A percentile compares a stretch with the other conserved stretches of the same genome.
These are phyloP conservation scores for Gossypium turneri DNA, from an alignment of 345 rosid genomes.

Conservation along the genomic window DNA sequence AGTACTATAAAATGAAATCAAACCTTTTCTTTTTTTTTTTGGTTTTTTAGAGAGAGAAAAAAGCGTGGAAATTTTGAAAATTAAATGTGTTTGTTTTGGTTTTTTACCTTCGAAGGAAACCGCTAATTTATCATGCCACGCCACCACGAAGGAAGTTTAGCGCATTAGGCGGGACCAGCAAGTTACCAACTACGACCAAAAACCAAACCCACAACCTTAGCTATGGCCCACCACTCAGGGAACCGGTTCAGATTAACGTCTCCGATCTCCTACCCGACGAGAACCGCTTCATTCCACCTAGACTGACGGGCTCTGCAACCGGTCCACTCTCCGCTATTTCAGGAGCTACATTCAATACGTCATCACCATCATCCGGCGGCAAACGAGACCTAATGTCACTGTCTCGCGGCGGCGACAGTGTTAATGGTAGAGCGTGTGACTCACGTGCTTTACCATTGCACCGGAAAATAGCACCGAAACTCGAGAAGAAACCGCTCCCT, in stretches of 20 bases:
- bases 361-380: slow-evolving; percentile 31
- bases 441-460: slow-evolving; percentile 20
- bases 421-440: slow-evolving; percentile 13
- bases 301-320: slow-evolving; percentile 33
- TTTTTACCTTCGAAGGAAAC: slow-evolving; percentile 2
- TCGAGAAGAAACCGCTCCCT: slow-evolving; percentile 41
- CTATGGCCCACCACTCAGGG: slow-evolving; percentile 16
- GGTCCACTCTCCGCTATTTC: slow-evolving; percentile 31
- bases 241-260: slow-evolving; percentile 26
- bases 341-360: slow-evolving; percentile 12
- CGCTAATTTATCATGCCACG: not conserved
- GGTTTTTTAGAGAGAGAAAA: not conserved
- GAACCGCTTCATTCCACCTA: slow-evolving; percentile 57
- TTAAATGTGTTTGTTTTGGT: not conserved
- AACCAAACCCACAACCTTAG: not conserved
- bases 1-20: too few species aligned
- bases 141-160: not conserved
- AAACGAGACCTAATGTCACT: slow-evolving; percentile 57
- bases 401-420: slow-evolving; percentile 21
- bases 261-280: slow-evolving; percentile 58
- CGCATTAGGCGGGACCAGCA: not conserved
- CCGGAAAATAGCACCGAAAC: slow-evolving; percentile 45
- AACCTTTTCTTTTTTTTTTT: too few species aligned
- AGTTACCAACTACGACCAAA: slow-evolving; percentile 23
- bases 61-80: not conserved